Conservation (phyloP, 345 rosid genomes). For the Melaleuca quinquenervia region DNA sequence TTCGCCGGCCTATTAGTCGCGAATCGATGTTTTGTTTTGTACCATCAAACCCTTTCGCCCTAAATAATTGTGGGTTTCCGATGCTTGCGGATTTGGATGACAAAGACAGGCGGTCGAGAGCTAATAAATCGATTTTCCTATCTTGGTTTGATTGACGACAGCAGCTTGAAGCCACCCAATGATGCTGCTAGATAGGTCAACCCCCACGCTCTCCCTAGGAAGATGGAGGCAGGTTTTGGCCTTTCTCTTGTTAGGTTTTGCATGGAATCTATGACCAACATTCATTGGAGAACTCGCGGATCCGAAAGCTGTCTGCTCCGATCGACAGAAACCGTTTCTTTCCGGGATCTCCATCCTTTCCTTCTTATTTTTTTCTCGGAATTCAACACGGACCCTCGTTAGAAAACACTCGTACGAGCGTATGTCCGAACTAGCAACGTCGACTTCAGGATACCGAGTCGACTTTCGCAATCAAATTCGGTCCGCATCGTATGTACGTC, state of each 20-base stretch:
- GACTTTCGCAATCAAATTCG: neutral
- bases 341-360: too few species aligned
- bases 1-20: neutral
- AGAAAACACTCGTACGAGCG: neutral
- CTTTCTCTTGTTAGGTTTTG: neutral
- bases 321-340: neutral
- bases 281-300: neutral
- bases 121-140: neutral
- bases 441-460: neutral
- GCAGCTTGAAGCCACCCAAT: neutral
- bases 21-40: neutral
- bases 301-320: neutral
- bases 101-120: neutral
- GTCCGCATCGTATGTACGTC: neutral
- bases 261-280: neutral
- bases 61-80: neutral
- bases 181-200: neutral
- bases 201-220: neutral
- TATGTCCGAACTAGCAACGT: neutral
- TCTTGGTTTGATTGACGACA: neutral
- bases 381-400: neutral
- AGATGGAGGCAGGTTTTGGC: neutral
- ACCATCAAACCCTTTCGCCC: too few species aligned
- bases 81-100: neutral
- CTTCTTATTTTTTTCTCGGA: accelerated